Evolutionary conservation across 345 rosid species (phyloP).

Genomic region (Melastoma malabathricum): DNA sequence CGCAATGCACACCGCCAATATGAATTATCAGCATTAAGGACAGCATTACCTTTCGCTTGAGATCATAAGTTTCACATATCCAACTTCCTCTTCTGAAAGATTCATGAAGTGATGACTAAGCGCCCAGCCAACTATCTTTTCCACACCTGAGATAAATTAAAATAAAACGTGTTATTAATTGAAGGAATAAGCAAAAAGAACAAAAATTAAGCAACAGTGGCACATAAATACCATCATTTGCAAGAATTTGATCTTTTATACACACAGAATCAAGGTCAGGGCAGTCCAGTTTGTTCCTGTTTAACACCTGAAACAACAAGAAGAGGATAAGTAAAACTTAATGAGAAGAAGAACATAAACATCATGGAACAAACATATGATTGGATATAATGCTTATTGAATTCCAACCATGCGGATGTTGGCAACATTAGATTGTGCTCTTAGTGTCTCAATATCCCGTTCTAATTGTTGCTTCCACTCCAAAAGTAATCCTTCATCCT

Average conservation of each 20-base stretch:
- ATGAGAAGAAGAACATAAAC: background rate
- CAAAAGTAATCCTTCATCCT: conserved; percentile 84
- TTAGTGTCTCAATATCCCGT: conserved; percentile 78
- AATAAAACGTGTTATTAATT: no score
- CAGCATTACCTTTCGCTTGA: conserved; percentile 55
- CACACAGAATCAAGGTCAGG: conserved; percentile 62
- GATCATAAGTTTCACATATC: conserved; percentile 57
- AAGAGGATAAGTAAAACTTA: background rate
- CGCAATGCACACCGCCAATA: background rate
- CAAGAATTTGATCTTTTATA: conserved; percentile 73
- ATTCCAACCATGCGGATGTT: conserved; percentile 63
- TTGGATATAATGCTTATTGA: background rate
- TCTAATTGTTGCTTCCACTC: conserved; percentile 97
- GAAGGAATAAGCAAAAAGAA: background rate
- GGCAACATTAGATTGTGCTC: conserved; percentile 61
- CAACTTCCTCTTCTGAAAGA: conserved; percentile 36
- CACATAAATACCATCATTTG: conserved; percentile 55
- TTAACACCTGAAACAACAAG: conserved; percentile 40
- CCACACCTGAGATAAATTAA: conserved; percentile 41
- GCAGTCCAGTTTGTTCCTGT: conserved; percentile 57
- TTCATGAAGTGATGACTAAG: conserved; percentile 70
- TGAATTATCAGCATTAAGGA: background rate
- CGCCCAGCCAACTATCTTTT: conserved; percentile 94
- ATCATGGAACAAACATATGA: background rate
- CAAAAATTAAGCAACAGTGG: background rate